phyloP scores from a whole-genome alignment of 2,329 filamentous ascomycete species.

The Verticillium alfalfae region DNA sequence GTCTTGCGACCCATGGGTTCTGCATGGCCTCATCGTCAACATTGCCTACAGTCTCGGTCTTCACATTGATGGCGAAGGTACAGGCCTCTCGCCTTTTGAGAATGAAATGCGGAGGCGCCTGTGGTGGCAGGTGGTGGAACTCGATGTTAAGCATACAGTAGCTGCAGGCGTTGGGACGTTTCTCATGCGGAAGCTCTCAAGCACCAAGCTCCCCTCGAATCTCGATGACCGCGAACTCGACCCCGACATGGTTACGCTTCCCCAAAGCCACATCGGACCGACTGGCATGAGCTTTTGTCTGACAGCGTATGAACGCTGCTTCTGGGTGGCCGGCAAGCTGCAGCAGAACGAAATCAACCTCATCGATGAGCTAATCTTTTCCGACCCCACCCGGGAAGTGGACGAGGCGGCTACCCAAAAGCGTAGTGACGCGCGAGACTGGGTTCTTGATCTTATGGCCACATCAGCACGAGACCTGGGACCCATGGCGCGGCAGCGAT shows the following conservation, averaged over 20 bases:
- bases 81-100: slow-evolving; percentile 14
- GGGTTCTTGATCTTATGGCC: background rate
- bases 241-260: slow-evolving; percentile 42
- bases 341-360: no score
- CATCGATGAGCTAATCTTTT: background rate
- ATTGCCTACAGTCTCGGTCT: slow-evolving; percentile 63
- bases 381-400: background rate
- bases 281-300: slow-evolving; percentile 48
- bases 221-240: slow-evolving; percentile 48
- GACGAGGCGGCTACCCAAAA: no score
- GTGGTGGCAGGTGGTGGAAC: slow-evolving; percentile 19
- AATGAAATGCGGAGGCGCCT: slow-evolving; percentile 19
- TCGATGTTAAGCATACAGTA: slow-evolving; percentile 11
- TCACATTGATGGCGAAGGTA: slow-evolving; percentile 41
- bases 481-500: background rate
- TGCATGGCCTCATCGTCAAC: slow-evolving; percentile 56
- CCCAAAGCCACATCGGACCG: slow-evolving; percentile 38
- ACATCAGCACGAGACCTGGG: background rate
- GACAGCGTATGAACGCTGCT: background rate
- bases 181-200: slow-evolving; percentile 9
- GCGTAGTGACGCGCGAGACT: background rate
- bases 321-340: no score
- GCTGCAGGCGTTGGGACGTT: slow-evolving; percentile 6
- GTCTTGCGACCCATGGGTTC: slow-evolving; percentile 34
- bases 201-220: slow-evolving; percentile 48